A percentile compares a stretch with the other conserved stretches of the same genome.
Conservation (phyloP, 2,329 filamentous ascomycete genomes). For the Botryotinia convoluta region DNA sequence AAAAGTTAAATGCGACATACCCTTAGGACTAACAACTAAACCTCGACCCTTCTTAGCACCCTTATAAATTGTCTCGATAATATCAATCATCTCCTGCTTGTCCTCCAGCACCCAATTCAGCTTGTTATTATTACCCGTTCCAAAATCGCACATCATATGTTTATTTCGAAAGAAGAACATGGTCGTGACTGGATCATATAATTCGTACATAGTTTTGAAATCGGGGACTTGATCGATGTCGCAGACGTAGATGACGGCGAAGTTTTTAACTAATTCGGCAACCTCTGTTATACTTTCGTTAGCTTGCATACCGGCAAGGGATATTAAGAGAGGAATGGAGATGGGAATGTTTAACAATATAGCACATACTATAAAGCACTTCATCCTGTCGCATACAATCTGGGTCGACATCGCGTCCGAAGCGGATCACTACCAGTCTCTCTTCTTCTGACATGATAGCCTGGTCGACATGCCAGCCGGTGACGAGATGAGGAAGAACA, state of each 20-base stretch:
- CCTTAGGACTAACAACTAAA: conserved; percentile 95
- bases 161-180: conserved; percentile 99
- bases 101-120: conserved; percentile 95
- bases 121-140: conserved; percentile 98
- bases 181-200: conserved; percentile 88
- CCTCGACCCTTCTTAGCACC: conserved; percentile 98
- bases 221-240: conserved; percentile 88
- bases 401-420: conserved; percentile 80
- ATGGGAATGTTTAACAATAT: background rate
- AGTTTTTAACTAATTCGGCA: conserved; percentile 90
- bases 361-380: conserved; percentile 70
- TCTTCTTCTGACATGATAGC: conserved; percentile 88
- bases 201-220: conserved; percentile 94
- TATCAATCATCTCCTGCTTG: conserved; percentile 98
- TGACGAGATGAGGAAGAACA: conserved; percentile 84
- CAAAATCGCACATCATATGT: conserved; percentile 98
- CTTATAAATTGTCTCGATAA: conserved; percentile 95
- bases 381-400: conserved; percentile 86
- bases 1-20: conserved; percentile 15
- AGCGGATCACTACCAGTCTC: conserved; percentile 88
- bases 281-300: conserved; percentile 49
- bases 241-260: conserved; percentile 88
- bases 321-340: background rate
- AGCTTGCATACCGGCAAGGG: background rate
- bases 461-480: conserved; percentile 98